Conservation (phyloP, 176 grass and related monocot species). For the Bolboschoenus planiculmis region DNA sequence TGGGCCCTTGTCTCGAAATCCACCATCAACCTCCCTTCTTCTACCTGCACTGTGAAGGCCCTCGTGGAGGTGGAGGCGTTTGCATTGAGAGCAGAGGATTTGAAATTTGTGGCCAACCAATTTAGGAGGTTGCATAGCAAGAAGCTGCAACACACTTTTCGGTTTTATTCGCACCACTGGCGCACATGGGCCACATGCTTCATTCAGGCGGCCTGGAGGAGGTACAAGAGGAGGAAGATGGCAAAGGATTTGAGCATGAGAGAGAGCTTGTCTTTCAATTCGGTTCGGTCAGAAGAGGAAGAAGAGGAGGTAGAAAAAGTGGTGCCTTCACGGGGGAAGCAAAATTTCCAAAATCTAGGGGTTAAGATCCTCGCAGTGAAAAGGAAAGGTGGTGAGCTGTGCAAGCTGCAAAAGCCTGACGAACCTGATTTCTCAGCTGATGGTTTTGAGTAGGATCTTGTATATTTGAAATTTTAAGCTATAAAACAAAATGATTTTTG, state of each 20-base stretch:
- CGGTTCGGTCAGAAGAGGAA: slow-evolving; percentile 42
- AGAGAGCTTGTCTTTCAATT: slow-evolving; percentile 56
- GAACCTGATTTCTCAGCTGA: slow-evolving; percentile 90
- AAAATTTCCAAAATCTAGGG: slow-evolving; percentile 35
- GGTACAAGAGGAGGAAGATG: slow-evolving; percentile 68
- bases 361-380: slow-evolving; percentile 50
- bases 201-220: slow-evolving; percentile 84
- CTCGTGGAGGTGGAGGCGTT: slow-evolving; percentile 89
- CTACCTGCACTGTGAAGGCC: slow-evolving; percentile 63
- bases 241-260: slow-evolving; percentile 68
- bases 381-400: slow-evolving; percentile 61
- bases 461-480: slow-evolving; percentile 8
- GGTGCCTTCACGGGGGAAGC: not conserved
- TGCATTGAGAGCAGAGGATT: slow-evolving; percentile 69
- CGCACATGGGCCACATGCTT: slow-evolving; percentile 84
- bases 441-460: slow-evolving; percentile 40
- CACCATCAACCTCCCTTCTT: slow-evolving; percentile 65
- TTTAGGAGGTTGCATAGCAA: slow-evolving; percentile 93
- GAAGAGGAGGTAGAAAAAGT: slow-evolving; percentile 24
- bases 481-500: not conserved
- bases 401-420: slow-evolving; percentile 69
- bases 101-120: slow-evolving; percentile 90
- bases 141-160: slow-evolving; percentile 80
- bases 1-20: slow-evolving; percentile 91
- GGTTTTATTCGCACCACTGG: slow-evolving; percentile 84